Conservation (phyloP, 73 alveolate species). For the Paramecium caudatum region DNA sequence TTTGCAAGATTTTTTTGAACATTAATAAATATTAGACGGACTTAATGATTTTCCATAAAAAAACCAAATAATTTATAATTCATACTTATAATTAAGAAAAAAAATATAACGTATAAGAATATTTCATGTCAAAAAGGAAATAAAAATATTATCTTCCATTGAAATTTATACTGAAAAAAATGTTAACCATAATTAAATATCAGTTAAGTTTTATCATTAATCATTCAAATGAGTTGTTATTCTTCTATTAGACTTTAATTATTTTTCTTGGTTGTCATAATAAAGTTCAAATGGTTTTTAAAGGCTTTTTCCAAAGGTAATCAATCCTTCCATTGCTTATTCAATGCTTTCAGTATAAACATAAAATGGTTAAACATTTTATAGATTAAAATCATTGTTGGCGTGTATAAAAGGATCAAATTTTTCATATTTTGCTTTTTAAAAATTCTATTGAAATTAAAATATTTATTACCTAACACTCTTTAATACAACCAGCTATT, state of each 20-base stretch:
- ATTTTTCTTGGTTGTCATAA: slow-evolving; percentile 6
- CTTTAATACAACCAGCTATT: slow-evolving; percentile 75
- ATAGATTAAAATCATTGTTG: background rate
- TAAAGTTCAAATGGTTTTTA: slow-evolving; percentile 70
- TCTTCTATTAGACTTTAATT: background rate
- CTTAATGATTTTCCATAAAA: too few relatives aligned
- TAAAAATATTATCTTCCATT: too few relatives aligned
- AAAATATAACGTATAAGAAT: too few relatives aligned
- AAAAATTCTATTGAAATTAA: background rate
- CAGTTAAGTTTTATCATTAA: too few relatives aligned
- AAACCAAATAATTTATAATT: too few relatives aligned
- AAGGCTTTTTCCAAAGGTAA: slow-evolving; percentile 42
- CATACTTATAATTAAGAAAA: too few relatives aligned
- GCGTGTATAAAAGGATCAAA: slow-evolving; percentile 68
- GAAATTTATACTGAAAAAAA: too few relatives aligned
- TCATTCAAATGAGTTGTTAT: slow-evolving; percentile 13
- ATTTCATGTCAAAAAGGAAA: too few relatives aligned
- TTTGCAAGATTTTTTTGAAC: too few relatives aligned
- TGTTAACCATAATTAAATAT: too few relatives aligned
- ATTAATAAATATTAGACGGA: too few relatives aligned
- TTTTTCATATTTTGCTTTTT: slow-evolving; percentile 21
- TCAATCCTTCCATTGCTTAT: slow-evolving; percentile 14
- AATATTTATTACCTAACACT: slow-evolving; percentile 61
- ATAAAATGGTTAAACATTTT: slow-evolving; percentile 53
- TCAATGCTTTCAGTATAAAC: slow-evolving; percentile 49